Evolutionary conservation across 768 basidiomycete genomes (phyloP).

Genomic region (Russula olivacea): DNA sequence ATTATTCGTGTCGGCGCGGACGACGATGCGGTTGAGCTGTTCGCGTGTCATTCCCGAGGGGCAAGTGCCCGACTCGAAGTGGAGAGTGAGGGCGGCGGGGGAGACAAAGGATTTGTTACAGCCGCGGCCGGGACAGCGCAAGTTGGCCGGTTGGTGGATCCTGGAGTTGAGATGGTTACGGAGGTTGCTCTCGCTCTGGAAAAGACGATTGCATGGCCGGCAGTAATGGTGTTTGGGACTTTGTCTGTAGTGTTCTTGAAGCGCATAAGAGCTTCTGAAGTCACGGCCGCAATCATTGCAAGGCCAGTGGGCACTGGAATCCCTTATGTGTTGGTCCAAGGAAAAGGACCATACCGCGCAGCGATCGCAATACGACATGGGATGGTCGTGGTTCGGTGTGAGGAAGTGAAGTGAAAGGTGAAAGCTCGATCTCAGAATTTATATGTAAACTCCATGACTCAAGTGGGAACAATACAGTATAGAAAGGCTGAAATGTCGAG

Average conservation of each 20-base stretch:
- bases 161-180: slow-evolving; percentile 49
- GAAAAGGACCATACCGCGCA: slow-evolving; percentile 12
- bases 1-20: slow-evolving; percentile 3
- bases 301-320: slow-evolving; percentile 36
- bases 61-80: slow-evolving; percentile 59
- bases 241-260: neutral
- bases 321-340: slow-evolving; percentile 28
- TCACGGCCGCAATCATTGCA: slow-evolving; percentile 45
- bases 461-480: too few relatives aligned
- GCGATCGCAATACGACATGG: slow-evolving; percentile 8
- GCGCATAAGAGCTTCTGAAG: slow-evolving; percentile 30
- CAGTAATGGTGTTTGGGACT: slow-evolving; percentile 5
- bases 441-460: too few relatives aligned
- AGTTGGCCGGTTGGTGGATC: slow-evolving; percentile 38
- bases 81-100: slow-evolving; percentile 46
- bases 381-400: neutral
- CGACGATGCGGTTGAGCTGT: slow-evolving; percentile 16
- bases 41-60: slow-evolving; percentile 42
- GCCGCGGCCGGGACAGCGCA: slow-evolving; percentile 36
- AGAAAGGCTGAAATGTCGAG: too few relatives aligned
- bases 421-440: too few relatives aligned
- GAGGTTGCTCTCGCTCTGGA: slow-evolving; percentile 39
- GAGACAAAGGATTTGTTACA: slow-evolving; percentile 49
- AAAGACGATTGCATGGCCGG: slow-evolving; percentile 34
- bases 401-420: neutral